Evolutionary conservation across 2,329 filamentous ascomycete genomes (phyloP), one percentile per base, ranked within the genome.

Genomic region (Pseudogymnoascus sp.): DNA sequence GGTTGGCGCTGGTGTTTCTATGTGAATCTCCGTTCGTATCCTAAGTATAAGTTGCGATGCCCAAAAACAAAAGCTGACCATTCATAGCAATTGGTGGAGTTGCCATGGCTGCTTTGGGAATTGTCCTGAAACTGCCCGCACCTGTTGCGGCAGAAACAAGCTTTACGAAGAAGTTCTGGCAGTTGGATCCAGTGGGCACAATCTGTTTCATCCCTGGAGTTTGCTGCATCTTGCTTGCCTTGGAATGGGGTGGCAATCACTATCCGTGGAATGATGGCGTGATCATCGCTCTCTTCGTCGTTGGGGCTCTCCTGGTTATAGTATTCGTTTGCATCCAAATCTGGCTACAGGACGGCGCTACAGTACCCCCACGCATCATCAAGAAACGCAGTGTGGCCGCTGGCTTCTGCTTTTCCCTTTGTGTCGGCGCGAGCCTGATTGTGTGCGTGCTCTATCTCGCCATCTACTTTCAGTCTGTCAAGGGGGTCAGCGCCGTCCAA

Each of bases 381-480:
- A 68, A 66, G 31, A 66, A 74, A 15, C 72, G 76, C 7, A 73
- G 68, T 26, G 70, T 78, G 31, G 67, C 68, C 2, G 66, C 64
- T 10, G 70, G 72, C 2, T 69, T 71, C 23, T 65, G 68, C 23
- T 74, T 74, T 63, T 64, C 73, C 15, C 71, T 74, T 62, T 75
- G 72, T 61, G 68, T 79, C 42, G 62, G 65, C 31, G 64, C 67
- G 31, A 68, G 67, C 5, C 71, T 72, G 62, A 67, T 72, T 63
- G 62, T 70, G 59, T 66, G 71, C 40, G 29, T 77, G 11, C 78
- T 75, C 63, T 77, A 75, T 63, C 63, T 79, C 1, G 77, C 78
- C 0, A 76, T 79, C 63, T 80, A 74, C 72, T 79, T 80, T 68
- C 77, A 80, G 62, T 76, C 76, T 6, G 75, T 79, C 64, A 75